Evolutionary conservation across 345 rosid genomes (phyloP), one percentile per base, ranked within the genome.

Genomic region (Gossypioides kirkii): DNA sequence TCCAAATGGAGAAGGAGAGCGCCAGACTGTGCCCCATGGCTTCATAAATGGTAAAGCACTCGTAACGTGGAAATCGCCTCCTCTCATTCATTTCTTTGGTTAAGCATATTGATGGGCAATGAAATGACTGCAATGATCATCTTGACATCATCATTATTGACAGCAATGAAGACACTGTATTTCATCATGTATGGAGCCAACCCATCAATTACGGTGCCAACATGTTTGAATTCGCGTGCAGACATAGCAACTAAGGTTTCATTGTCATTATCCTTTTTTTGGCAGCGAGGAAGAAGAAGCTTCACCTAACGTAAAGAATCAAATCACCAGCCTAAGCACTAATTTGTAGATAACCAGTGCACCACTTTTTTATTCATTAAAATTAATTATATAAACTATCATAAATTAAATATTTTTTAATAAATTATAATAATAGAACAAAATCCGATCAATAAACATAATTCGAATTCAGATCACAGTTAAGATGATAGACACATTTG

Each of bases 191-290:
- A 49, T 2, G 54, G 69, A 54, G 47, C 45, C 80, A 45, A 58
- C 45, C 80, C 80, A 60, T 65, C 76, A 72, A 60, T 16, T 38
- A 65, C 69, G 53, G 76, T 22, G 16, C 14, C 14, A 47, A 6
- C 46, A 23, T 64, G 18, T 58, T 72, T 41, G 70, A 41, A 53
- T 26, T 56, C 38, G 74, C 80, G 74, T 56, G 74, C 76, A 52
- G 71, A 53, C 70, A 38, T 67, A 59, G 52, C 14, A 2, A 70
- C 49, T 11, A 58, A 47, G 54, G 36, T 11, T 73, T 67, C 73
- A 23, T 16, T 64, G 56, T 72, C 76, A 17, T 20, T 60, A 43
- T 69, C 74, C 76, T 43, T 14, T 60, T 17, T 61, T 20, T 47
- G 14, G 43, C n/a, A 52, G 11, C 16, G 68, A 12, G 5, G 38